A percentile compares a stretch with the other conserved stretches of the same genome.
phyloP scores from a whole-genome alignment of 2,329 filamentous ascomycete genomes.

The Talaromyces sp. region DNA sequence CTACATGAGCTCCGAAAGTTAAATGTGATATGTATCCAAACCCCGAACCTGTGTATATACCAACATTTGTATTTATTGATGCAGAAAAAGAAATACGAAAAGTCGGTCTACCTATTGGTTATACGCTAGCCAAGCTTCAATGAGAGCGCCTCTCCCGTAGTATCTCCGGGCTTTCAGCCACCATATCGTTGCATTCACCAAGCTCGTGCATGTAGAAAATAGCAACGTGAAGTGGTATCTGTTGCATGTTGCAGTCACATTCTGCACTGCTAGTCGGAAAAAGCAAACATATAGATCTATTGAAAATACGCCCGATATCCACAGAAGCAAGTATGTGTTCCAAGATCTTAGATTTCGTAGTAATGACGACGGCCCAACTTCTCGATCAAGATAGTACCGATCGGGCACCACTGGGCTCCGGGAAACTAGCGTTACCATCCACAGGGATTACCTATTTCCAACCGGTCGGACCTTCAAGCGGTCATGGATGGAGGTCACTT shows the following conservation, averaged over 20 bases:
- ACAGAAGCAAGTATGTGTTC: no score
- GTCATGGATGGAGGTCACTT: conserved; percentile 1
- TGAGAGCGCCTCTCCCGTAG: background rate
- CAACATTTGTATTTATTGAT: background rate
- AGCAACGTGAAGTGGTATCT: no score
- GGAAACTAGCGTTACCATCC: no score
- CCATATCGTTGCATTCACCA: background rate
- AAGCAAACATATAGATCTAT: no score
- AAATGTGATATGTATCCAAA: no score
- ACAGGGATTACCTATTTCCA: background rate
- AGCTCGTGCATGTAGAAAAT: no score
- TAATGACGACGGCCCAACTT: background rate
- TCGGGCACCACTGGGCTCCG: background rate
- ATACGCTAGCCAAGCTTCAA: background rate
- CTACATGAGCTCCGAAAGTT: no score
- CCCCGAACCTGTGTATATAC: background rate
- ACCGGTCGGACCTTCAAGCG: conserved; percentile 1
- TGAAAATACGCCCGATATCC: no score
- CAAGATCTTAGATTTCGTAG: background rate
- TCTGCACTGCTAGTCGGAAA: no score
- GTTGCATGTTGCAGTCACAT: no score
- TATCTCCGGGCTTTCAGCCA: background rate
- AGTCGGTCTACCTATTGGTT: background rate
- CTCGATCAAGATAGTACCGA: background rate
- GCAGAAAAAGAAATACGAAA: background rate